A percentile compares a stretch with the other conserved stretches of the same genome.
Evolutionary conservation across 23 red algal species (phyloP).

Genomic region (Gracilariopsis chorda): DNA sequence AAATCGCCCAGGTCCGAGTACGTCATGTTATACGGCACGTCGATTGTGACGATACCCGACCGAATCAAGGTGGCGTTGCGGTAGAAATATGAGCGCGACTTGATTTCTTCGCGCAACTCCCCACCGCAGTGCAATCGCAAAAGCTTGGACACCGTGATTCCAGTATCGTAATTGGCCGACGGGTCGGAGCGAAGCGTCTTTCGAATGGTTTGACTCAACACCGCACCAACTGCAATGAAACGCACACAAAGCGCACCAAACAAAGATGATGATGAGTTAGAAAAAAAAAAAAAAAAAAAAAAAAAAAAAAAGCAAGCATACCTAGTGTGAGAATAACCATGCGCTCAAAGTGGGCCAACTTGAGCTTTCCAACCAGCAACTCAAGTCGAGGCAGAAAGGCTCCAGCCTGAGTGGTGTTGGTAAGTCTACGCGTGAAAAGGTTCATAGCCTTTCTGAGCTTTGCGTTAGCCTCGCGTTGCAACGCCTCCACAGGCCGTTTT

Average conservation of each 20-base stretch:
- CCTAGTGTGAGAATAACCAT: constrained; percentile 75
- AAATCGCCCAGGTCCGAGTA: constrained; percentile 67
- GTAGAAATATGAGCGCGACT: constrained; percentile 55
- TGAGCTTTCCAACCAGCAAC: constrained; percentile 58
- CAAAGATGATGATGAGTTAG: background rate
- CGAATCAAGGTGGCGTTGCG: constrained; percentile 54
- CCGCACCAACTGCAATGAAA: constrained; percentile 20
- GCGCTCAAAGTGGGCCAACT: constrained; percentile 62
- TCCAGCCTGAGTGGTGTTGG: constrained; percentile 7
- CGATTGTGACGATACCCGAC: constrained; percentile 59
- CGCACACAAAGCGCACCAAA: background rate
- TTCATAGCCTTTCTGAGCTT: constrained; percentile 52
- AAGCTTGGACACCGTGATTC: constrained; percentile 62
- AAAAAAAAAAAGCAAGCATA: constrained; percentile 30
- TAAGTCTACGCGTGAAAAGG: constrained; percentile 32
- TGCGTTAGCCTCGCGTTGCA: constrained; percentile 54
- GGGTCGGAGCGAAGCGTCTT: constrained; percentile 66
- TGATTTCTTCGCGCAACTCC: constrained; percentile 63
- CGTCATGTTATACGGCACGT: constrained; percentile 68
- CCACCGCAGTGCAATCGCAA: constrained; percentile 60
- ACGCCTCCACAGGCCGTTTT: constrained; percentile 61
- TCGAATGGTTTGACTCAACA: constrained; percentile 58
- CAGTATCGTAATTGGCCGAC: constrained; percentile 42
- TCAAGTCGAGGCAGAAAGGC: constrained; percentile 54
- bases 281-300: background rate